Evolutionary conservation across 441 rosid species (phyloP).

Genomic region (Melastoma candidum): DNA sequence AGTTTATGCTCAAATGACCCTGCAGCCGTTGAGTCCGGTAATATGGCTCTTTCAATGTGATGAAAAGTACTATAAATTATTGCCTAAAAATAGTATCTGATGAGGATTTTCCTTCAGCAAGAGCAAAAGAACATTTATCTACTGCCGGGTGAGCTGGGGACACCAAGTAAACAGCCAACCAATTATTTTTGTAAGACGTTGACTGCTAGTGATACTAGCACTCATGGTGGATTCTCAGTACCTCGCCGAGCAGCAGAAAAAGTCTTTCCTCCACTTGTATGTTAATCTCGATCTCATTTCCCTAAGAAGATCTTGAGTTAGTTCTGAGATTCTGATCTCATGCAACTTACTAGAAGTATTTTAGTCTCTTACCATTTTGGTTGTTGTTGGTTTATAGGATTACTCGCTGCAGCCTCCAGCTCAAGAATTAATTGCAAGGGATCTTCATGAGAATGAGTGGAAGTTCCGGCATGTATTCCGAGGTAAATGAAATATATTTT

Average conservation of each 20-base stretch:
- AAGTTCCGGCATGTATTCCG: constrained; percentile 14
- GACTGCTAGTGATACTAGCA: constrained; percentile 19
- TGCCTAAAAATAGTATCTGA: background rate
- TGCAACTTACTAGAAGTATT: background rate
- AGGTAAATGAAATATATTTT: constrained; percentile 5
- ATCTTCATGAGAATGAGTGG: constrained; percentile 19
- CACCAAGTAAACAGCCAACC: constrained; percentile 13
- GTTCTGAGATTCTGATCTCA: background rate
- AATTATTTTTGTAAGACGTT: constrained; percentile 17
- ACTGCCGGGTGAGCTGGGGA: constrained; percentile 13
- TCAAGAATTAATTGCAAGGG: constrained; percentile 15
- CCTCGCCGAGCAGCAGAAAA: constrained; percentile 19
- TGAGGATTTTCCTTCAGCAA: constrained; percentile 5
- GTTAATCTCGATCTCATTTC: background rate
- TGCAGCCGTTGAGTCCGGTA: constrained; percentile 19
- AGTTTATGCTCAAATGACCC: constrained; percentile 18
- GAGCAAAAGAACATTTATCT: constrained; percentile 17
- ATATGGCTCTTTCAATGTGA: too few species aligned
- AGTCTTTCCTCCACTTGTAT: constrained; percentile 18
- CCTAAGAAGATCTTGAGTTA: background rate
- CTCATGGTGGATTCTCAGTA: constrained; percentile 19
- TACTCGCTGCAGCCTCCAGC: constrained; percentile 14
- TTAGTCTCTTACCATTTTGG: background rate
- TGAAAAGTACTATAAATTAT: too few species aligned
- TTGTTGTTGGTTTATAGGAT: constrained; percentile 7